phyloP scores from a whole-genome alignment of 805 yeast species.

The Millerago galiae region DNA sequence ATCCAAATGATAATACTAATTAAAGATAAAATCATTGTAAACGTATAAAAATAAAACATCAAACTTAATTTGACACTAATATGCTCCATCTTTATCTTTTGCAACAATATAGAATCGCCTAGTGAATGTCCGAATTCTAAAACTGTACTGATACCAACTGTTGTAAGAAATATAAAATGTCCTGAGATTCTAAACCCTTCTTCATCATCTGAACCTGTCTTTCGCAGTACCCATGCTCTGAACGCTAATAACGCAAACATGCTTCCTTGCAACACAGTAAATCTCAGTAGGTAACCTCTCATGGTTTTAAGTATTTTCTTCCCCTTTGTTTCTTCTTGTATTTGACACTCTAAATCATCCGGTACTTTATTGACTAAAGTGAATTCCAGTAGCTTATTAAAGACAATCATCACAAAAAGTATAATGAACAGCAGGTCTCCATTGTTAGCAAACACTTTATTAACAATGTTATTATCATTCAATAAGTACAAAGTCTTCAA shows the following conservation, averaged over 20 bases:
- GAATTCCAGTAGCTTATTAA: slow-evolving; percentile 1
- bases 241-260: slow-evolving; percentile 1
- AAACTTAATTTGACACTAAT: not conserved
- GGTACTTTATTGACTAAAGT: slow-evolving; percentile 1
- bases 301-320: not conserved
- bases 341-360: slow-evolving; percentile 1
- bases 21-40: not conserved
- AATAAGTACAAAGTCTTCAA: slow-evolving; percentile 7
- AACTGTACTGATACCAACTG: slow-evolving; percentile 4
- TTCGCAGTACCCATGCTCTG: not conserved
- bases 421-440: slow-evolving; percentile 11
- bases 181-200: slow-evolving; percentile 8
- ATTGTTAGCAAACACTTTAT: slow-evolving; percentile 15
- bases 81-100: not conserved
- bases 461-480: slow-evolving; percentile 11
- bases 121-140: slow-evolving; percentile 5
- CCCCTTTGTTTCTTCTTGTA: not conserved
- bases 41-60: not conserved
- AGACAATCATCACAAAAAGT: slow-evolving; percentile 7
- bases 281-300: slow-evolving; percentile 3
- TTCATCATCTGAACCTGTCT: slow-evolving; percentile 2
- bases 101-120: slow-evolving; percentile 1
- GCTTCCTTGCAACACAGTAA: not conserved
- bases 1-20: slow-evolving; percentile 39
- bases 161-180: slow-evolving; percentile 6